Evolutionary conservation across 495 filamentous ascomycete genomes (phyloP), one percentile per base, ranked within the genome.

Genomic region (Penicillium pancosmium): DNA sequence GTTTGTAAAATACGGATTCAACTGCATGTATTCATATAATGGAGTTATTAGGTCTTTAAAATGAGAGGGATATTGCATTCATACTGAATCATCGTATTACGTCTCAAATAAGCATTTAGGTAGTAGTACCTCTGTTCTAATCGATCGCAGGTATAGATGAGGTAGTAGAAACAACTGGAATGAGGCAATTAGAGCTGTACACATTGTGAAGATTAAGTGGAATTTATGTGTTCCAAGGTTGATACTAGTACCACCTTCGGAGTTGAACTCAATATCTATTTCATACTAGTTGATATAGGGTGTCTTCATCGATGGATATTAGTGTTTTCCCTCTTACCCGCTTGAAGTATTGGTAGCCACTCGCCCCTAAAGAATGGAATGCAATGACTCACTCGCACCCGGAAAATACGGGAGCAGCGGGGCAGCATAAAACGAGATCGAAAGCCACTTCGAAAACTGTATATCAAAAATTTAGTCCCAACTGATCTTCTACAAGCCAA

Each of bases 1-100:
- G 66, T 12, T 40, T 59, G 44, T 70, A 60, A 64, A 19, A 56
- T n/a, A 40, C 5, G 3, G 16, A n/a, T 44, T 44, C 2, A 10
- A 41, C 15, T 55, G 38, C 16, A 18, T 16, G n/a, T 9, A 7
- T 21, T 44, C n/a, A 44, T 16, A 44, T 44, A 44, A 16, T 21
- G 41, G 41, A 6, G 41, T 44, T 44, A 44, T 12, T 19, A 16
- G 7, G 4, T n/a, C 36, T n/a, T 19, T 4, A 44, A 9, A 18
- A 8, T 19, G 3, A 19, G n/a, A 1, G 8, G 16, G 1, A 15
- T 13, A 44, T 44, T 19, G 41, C 41, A 44, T 44, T 19, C 16
- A 44, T 44, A 3, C 41, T 31, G 5, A 9, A 31, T 8, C 8
- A 31, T 31, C 27, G 2, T 31, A 31, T 9, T 31, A 31, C 27